Percentiles rank a stretch among this genome's conserved stretches.
These are phyloP conservation scores for Arctostaphylos glauca DNA, from an alignment of 148 eudicot genomes.

Conservation along the genomic window DNA sequence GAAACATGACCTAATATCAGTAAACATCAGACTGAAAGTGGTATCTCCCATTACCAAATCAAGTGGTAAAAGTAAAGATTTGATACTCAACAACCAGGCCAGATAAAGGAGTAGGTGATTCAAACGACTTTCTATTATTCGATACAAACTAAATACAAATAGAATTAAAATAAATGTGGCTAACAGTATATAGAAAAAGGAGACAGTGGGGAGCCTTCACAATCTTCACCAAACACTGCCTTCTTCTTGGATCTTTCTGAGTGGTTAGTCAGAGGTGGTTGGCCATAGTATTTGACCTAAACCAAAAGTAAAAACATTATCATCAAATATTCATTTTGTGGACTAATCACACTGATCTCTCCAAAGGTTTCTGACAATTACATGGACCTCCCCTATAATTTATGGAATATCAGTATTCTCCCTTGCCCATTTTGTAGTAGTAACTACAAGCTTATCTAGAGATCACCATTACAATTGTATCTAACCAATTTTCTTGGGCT, in stretches of 20 bases:
- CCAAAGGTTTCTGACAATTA: not conserved
- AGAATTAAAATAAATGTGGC: not conserved
- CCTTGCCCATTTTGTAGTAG: too few relatives aligned
- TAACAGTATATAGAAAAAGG: not conserved
- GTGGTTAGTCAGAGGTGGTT: not conserved
- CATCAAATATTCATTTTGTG: not conserved
- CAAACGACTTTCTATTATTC: not conserved
- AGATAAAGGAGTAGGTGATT: not conserved
- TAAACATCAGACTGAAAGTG: not conserved
- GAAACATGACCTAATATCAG: not conserved
- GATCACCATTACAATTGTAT: too few relatives aligned
- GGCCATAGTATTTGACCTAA: not conserved
- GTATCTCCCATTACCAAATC: not conserved
- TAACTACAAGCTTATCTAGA: too few relatives aligned
- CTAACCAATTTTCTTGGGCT: too few relatives aligned
- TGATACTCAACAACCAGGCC: not conserved
- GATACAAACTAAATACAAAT: not conserved
- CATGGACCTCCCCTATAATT: not conserved
- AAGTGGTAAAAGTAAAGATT: not conserved
- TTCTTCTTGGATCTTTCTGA: not conserved
- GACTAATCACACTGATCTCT: not conserved
- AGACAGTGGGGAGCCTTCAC: not conserved
- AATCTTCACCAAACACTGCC: not conserved
- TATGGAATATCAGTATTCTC: not conserved
- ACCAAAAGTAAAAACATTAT: not conserved